Base-by-base conservation (phyloP, 2,329 filamentous ascomycete genomes). In the Aspergillus sergii region DNA sequence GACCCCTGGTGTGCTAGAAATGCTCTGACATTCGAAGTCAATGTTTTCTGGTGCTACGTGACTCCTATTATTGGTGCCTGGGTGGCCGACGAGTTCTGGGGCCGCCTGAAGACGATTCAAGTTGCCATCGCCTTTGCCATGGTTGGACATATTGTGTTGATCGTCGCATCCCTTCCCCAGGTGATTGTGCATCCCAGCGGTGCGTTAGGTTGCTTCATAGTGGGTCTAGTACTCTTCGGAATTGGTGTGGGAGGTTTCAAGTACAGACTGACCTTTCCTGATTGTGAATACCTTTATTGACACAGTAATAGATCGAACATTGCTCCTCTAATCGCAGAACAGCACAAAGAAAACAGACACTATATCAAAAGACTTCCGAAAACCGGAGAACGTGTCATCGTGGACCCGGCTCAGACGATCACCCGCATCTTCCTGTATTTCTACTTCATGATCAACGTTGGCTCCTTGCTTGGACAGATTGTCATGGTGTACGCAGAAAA, bases 171-270 rank as follows among this genome's bases (percentile, higher is more conserved):
- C n/a, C 78, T 90, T 1, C 90, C 90, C 0, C 72, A 77, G 6
- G 86, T 91, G 53, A 88, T 93, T 59, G 80, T 84, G 54, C 78
- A 87, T 69, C 76, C 79, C 41, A 83, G 86, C 30, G 80, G 82
- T 26, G 82, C 88, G 1, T 84, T 92, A 36, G 88, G 81, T 2
- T 88, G 86, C 58, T 90, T 92, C 71, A 75, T 89, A 14, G 77
- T 88, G 28, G 86, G 87, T 39, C 84, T 91, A 66, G 78, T 91
- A 57, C 83, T 93, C 71, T 86, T 93, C 70, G 90, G 89, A 23
- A 78, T 92, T 39, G 91, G 91, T 45, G 91, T 90, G 1, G 91
- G 91, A 63, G 90, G 91, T 69, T 93, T 94, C 85, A 94, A 93
- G 82, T 72, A 68, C 9, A 46, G 19, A 10, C 32, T 34, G 32